Percentiles rank a stretch among this genome's conserved stretches.
Conservation (phyloP, 345 rosid species). For the Boechera divaricarpa region DNA sequence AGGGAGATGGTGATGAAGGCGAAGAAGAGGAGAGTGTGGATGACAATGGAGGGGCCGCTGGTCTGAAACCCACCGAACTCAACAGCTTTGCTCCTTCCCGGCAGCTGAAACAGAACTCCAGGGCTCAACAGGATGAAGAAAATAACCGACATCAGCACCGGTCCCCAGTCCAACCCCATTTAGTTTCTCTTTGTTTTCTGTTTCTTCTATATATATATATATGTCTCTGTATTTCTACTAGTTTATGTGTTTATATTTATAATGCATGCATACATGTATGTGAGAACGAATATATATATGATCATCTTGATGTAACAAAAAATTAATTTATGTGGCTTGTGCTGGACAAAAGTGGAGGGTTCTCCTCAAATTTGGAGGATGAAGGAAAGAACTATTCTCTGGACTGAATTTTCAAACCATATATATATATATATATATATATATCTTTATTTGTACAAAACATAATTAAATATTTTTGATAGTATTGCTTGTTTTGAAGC, state of each 20-base stretch:
- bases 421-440: background rate
- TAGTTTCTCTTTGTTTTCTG: background rate
- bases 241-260: constrained; percentile 13
- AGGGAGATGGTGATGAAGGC: constrained; percentile 54
- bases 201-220: background rate
- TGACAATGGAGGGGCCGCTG: constrained; percentile 53
- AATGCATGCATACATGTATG: background rate
- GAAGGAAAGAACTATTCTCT: constrained; percentile 33
- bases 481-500: constrained; percentile 33
- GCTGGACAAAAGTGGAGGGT: constrained; percentile 21
- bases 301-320: background rate
- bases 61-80: constrained; percentile 61
- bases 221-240: background rate
- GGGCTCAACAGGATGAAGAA: constrained; percentile 65
- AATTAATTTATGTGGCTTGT: background rate
- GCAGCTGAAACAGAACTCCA: constrained; percentile 66
- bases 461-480: background rate
- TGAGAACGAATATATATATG: background rate
- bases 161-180: constrained; percentile 69
- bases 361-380: constrained; percentile 21
- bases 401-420: background rate
- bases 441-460: background rate
- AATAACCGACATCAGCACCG: constrained; percentile 60
- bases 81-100: constrained; percentile 51
- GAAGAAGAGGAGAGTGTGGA: constrained; percentile 51